These are phyloP conservation scores for Nannizzia gypsea DNA, from an alignment of 2,329 filamentous ascomycete species.

Conservation along the genomic window DNA sequence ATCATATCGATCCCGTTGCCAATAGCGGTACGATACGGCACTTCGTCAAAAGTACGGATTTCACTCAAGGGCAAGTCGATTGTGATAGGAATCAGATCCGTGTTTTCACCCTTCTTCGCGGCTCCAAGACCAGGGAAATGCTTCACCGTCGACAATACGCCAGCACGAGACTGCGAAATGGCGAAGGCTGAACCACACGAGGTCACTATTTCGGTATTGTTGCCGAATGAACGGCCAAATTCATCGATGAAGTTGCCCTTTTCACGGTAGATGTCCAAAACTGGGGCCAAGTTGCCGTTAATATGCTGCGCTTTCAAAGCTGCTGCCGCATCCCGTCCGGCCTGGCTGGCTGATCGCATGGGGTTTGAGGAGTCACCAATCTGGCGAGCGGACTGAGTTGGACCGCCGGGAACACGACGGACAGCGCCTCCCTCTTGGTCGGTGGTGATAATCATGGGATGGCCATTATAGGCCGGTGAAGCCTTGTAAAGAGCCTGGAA, in stretches of 20 bases:
- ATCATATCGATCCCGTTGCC: constrained; percentile 19
- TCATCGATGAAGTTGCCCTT: constrained; percentile 20
- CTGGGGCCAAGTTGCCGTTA: constrained; percentile 22
- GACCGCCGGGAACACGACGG: constrained; percentile 15
- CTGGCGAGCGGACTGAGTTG: neutral
- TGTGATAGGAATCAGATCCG: constrained; percentile 20
- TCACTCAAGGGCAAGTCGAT: constrained; percentile 17
- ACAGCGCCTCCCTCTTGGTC: constrained; percentile 24
- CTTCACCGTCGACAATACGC: constrained; percentile 20
- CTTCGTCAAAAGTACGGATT: constrained; percentile 19
- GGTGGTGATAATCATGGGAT: constrained; percentile 23
- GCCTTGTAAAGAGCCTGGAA: constrained; percentile 19
- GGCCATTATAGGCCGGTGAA: constrained; percentile 16
- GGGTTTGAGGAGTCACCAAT: constrained; percentile 16
- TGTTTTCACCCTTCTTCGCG: constrained; percentile 18
- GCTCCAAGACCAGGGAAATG: constrained; percentile 24
- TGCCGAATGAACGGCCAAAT: constrained; percentile 20
- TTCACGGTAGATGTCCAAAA: constrained; percentile 22
- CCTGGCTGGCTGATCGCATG: constrained; percentile 14
- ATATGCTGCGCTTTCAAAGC: constrained; percentile 15
- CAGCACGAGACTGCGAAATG: constrained; percentile 15
- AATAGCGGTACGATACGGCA: constrained; percentile 19
- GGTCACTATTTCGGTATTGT: constrained; percentile 17
- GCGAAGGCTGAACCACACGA: constrained; percentile 18
- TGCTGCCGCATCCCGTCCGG: constrained; percentile 17